Evolutionary conservation across 2,329 filamentous ascomycete genomes (phyloP).

Genomic region (Calonectria fujianensis): DNA sequence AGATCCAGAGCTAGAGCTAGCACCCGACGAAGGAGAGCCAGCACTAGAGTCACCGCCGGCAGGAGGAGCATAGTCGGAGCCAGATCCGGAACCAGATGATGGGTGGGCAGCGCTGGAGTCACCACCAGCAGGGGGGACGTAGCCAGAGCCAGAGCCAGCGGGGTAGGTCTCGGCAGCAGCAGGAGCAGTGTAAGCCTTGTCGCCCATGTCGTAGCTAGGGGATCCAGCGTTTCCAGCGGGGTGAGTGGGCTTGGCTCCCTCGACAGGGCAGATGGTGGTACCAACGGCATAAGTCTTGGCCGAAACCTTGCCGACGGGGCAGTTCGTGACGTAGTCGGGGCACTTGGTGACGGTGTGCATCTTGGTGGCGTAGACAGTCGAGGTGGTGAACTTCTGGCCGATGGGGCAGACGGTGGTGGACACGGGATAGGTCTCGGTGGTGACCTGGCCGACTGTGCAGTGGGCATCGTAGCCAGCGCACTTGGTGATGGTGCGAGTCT

Average conservation of each 20-base stretch:
- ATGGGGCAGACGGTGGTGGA: conserved; percentile 15
- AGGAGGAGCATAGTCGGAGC: background rate
- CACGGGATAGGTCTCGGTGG: background rate
- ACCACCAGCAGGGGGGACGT: background rate
- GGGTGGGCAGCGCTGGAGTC: background rate
- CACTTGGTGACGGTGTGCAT: conserved; percentile 1
- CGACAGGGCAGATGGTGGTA: conserved; percentile 8
- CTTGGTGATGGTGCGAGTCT: conserved; percentile 12
- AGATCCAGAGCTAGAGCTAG: background rate
- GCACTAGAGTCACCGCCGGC: background rate
- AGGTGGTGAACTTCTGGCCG: conserved; percentile 1
- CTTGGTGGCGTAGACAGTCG: background rate
- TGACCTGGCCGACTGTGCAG: background rate
- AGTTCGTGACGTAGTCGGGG: background rate
- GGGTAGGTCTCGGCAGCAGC: background rate
- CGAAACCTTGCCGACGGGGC: background rate
- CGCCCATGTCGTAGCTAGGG: background rate
- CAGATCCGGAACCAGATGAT: too few relatives aligned
- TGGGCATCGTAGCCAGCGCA: background rate
- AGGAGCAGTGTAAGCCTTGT: conserved; percentile 1
- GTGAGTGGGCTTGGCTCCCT: background rate
- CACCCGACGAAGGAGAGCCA: too few relatives aligned
- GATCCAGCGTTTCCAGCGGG: background rate
- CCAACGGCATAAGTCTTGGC: background rate
- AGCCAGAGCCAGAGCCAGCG: background rate